Evolutionary conservation across 352 stramenopile species (phyloP), one percentile per base, ranked within the genome.

Genomic region (Phytopythium cucurbitacearum): DNA sequence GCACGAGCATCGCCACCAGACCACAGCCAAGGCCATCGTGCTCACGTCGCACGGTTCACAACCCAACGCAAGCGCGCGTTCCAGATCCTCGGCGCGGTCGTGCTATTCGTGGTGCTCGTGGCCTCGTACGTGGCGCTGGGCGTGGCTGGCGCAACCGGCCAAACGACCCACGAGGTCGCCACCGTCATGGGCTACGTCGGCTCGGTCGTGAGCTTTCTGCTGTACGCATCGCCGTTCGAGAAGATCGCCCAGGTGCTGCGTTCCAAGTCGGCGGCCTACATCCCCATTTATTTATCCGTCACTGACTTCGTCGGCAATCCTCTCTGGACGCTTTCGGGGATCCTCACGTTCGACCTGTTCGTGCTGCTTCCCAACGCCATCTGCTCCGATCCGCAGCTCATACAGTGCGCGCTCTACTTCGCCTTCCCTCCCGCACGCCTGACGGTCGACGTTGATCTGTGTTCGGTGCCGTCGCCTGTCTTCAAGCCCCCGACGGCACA

Each of bases 141-240:
- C 33, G 53, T 61, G 52, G 58, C 56, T n/a, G 56, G 64, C 0
- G 40, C 48, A 12, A 62, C 56, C 3, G 46, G 53, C 1, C 55
- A 65, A 40, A 46, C 59, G 8, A 51, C 21, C 35, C 21, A 37
- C 38, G 37, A 59, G 35, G 54, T 73, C 33, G 53, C 47, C 10
- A 50, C 60, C 5, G 58, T 65, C 12, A 42, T 58, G 28, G 68
- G 68, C 33, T 71, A 71, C 58, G 62, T 77, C 50, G 59, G 64
- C 36, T 60, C 59, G 8, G 39, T 69, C 13, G 60, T 48, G 15
- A 65, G 64, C 40, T 36, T 71, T 38, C 46, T 71, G 55, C 62
- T 65, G 0, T 77, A 72, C 51, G 41, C 70, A 5, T 70, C 62
- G 1, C 65, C 68, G 6, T 72, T 77, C 40, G 68, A 69, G 50